Base-by-base conservation (phyloP, 805 yeast genomes). In the Candida methanosorbosa region DNA sequence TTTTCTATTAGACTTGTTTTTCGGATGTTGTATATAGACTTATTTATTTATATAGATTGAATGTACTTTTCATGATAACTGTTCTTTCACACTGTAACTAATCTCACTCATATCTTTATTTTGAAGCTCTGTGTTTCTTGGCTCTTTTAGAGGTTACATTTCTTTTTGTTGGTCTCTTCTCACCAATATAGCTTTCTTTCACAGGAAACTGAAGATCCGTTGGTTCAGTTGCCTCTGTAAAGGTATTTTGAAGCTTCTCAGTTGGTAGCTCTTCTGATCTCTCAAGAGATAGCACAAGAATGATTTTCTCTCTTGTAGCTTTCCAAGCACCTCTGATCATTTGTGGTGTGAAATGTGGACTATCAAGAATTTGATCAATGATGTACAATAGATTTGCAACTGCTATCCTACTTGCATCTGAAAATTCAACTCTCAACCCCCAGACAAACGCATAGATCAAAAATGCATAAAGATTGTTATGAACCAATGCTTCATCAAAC, bases 361-460 rank as follows among this genome's bases (percentile, higher is more conserved):
- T 45, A 18, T 36, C 36, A 16, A 52, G 38, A 7, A 48, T 21
- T 14, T 18, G 19, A 31, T 57, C 59, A 13, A 54, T 13, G 9
- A 46, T 25, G 9, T 32, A 35, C 13, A 56, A 31, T 11, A 53
- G 16, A 32, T 49, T 49, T 16, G 48, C 41, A 4, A 55, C 44
- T 2, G 59, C 59, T 21, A 44, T 39, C 28, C 61, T 45, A 33
- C 59, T 53, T 4, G 60, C 56, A n/a, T 52, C 55, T 4, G 62
- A 57, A 34, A 50, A 55, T 35, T 64, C 70, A 29, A 59, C 54
- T 33, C 68, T 49, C 24, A 64, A 38, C 0, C 52, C 50, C 68
- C 67, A 66, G 11, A 62, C 46, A 29, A 59, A 52, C 2, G 41
- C 24, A 40, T 61, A 65, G 21, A 63, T 52, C 7, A 52, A 43